Base-by-base conservation (phyloP, 768 basidiomycete species). In the Grammothele lineata region DNA sequence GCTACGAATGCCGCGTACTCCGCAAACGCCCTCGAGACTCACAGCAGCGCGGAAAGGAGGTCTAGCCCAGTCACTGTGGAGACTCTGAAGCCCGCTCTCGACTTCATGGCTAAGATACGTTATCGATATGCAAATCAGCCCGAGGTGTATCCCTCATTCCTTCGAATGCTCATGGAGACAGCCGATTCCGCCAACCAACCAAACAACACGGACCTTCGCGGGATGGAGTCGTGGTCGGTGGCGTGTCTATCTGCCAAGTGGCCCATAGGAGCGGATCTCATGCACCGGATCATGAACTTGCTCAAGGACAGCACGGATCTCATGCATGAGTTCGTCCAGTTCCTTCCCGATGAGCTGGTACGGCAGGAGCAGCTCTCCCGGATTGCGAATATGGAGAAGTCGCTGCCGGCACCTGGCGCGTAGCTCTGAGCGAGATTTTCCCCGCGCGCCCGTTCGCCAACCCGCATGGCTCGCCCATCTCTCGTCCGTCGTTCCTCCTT, bases 31-130 rank as follows among this genome's bases (percentile, higher is more conserved):
- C n/a, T n/a, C n/a, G n/a, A n/a, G n/a, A n/a, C n/a, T n/a, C n/a
- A n/a, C n/a, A n/a, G n/a, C n/a, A n/a, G n/a, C n/a, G n/a, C n/a
- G n/a, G n/a, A n/a, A n/a, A n/a, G n/a, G n/a, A n/a, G n/a, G n/a
- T n/a, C n/a, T n/a, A n/a, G n/a, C 19, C 32, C 36, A 15, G 44
- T 56, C 17, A 25, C 48, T 22, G 40, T 50, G 37, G 45, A 54
- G 32, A 57, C 57, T 19, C 79, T 87, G 34, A 80, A 83, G 55
- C 84, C 67, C 81, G 96, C 96, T 0, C 85, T 98, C 47, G 83
- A 91, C 58, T 98, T 95, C 57, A 92, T 99, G 25, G 92, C 94
- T 68, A 93, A 92, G 68, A 96, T 98, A 67, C 97, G 96, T 66
- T 85, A 87, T 48, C 83, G 92, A 14, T 96, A 91, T 66, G 63